These are phyloP conservation scores for Tetraselmis striata DNA, from an alignment of 139 green algal species.

Conservation along the genomic window DNA sequence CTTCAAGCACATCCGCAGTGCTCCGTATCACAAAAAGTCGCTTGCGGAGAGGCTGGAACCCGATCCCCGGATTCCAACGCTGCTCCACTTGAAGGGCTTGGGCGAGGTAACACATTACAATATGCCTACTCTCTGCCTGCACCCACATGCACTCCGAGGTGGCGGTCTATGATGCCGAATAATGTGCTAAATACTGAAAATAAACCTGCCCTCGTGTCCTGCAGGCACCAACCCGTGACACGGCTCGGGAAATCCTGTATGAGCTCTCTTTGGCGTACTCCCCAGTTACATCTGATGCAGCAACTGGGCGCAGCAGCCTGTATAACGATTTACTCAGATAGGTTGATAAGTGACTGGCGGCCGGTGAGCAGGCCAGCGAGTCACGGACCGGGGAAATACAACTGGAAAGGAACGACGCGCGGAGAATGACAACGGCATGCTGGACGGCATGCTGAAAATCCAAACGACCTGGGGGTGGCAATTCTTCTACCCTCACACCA, in stretches of 20 bases:
- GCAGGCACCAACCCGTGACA: neutral
- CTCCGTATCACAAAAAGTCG: neutral
- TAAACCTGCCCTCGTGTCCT: neutral
- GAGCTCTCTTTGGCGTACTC: neutral
- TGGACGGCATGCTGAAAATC: too few species aligned
- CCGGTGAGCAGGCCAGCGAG: too few species aligned
- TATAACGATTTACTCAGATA: neutral
- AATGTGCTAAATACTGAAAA: too few species aligned
- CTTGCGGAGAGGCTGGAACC: neutral
- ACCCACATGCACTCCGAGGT: neutral
- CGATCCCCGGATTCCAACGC: neutral
- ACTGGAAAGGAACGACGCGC: too few species aligned
- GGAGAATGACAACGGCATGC: too few species aligned
- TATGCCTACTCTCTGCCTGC: neutral
- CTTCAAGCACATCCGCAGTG: neutral
- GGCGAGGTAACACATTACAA: neutral
- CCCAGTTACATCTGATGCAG: neutral
- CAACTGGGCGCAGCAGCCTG: neutral
- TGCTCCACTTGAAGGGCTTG: neutral
- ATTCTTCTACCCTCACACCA: too few species aligned
- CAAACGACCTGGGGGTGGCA: too few species aligned
- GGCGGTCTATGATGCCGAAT: neutral
- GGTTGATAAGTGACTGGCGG: too few species aligned
- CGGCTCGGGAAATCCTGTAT: neutral
- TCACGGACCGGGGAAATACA: too few species aligned